These are phyloP conservation scores for Isatis tinctoria DNA, from an alignment of 345 rosid species.

Conservation along the genomic window DNA sequence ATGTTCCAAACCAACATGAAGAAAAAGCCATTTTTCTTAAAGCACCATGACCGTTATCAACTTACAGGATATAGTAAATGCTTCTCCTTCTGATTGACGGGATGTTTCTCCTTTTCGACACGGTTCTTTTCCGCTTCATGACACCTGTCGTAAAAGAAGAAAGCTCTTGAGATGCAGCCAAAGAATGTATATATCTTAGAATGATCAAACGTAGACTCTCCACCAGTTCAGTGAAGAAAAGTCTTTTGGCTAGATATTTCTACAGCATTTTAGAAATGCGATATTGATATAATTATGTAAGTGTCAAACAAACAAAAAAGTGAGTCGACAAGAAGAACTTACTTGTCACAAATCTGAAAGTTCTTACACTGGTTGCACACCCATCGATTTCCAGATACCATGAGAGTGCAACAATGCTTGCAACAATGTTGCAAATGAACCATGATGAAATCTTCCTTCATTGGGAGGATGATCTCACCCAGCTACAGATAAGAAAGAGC, in stretches of 20 bases:
- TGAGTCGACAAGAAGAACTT: slow-evolving; percentile 23
- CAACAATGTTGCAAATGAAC: slow-evolving; percentile 97
- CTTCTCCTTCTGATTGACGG: slow-evolving; percentile 69
- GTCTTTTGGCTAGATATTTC: neutral
- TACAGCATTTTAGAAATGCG: neutral
- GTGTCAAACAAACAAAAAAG: neutral
- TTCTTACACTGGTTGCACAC: slow-evolving; percentile 88
- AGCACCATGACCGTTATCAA: neutral
- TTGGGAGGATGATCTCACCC: slow-evolving; percentile 94
- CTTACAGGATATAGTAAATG: slow-evolving; percentile 77
- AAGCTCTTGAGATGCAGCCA: slow-evolving; percentile 21
- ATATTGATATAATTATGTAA: neutral
- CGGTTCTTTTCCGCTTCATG: slow-evolving; percentile 77
- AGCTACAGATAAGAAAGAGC: slow-evolving; percentile 48
- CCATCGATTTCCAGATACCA: slow-evolving; percentile 89
- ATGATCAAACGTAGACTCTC: neutral
- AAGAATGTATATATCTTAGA: slow-evolving; percentile 6
- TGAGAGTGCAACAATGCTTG: slow-evolving; percentile 77
- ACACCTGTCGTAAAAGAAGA: slow-evolving; percentile 54
- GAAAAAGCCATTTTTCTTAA: neutral
- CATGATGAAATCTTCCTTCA: slow-evolving; percentile 99
- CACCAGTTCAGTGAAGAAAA: neutral
- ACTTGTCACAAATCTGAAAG: slow-evolving; percentile 94
- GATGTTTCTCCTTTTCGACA: slow-evolving; percentile 85
- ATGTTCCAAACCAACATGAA: slow-evolving; percentile 16